Percentiles rank a stretch among this genome's conserved stretches.
Evolutionary conservation across 2,329 filamentous ascomycete genomes (phyloP).

Genomic region (Magnaporthiopsis incrustans): DNA sequence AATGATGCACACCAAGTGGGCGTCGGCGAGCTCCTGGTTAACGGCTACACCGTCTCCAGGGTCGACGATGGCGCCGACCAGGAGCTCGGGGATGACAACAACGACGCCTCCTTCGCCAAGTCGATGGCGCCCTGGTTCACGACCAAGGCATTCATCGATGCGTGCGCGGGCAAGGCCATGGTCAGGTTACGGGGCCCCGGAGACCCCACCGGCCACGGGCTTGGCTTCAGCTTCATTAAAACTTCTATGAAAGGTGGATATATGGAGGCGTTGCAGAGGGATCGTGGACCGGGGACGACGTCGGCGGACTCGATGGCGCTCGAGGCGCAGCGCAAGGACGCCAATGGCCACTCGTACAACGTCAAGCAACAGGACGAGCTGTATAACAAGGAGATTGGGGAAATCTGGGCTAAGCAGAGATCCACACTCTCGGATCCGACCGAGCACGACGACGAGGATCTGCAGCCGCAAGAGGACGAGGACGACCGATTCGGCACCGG

Average conservation of each 20-base stretch:
- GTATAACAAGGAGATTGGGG: conserved; percentile 83
- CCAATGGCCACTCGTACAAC: conserved; percentile 94
- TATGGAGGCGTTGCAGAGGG: conserved; percentile 61
- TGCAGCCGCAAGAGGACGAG: conserved; percentile 50
- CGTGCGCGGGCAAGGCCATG: conserved; percentile 93
- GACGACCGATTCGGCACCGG: conserved; percentile 48
- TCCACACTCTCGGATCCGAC: conserved; percentile 64
- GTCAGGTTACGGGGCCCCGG: conserved; percentile 88
- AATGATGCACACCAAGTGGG: conserved; percentile 97
- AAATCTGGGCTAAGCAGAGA: conserved; percentile 89
- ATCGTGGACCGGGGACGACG: conserved; percentile 47
- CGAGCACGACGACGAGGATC: conserved; percentile 57
- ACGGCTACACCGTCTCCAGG: conserved; percentile 86
- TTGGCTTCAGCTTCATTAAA: conserved; percentile 95
- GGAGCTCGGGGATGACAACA: conserved; percentile 53
- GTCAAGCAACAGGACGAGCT: conserved; percentile 88
- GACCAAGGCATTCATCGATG: conserved; percentile 92
- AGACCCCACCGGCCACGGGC: conserved; percentile 85
- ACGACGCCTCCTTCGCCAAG: conserved; percentile 69
- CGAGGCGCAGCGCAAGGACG: conserved; percentile 77
- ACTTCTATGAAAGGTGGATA: conserved; percentile 98
- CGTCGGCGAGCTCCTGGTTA: conserved; percentile 81
- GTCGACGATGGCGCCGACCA: conserved; percentile 48
- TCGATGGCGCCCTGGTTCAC: conserved; percentile 94
- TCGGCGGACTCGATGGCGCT: conserved; percentile 81